Conservation (phyloP, 2,329 filamentous ascomycete genomes). For the Ceratocystis harringtonii region DNA sequence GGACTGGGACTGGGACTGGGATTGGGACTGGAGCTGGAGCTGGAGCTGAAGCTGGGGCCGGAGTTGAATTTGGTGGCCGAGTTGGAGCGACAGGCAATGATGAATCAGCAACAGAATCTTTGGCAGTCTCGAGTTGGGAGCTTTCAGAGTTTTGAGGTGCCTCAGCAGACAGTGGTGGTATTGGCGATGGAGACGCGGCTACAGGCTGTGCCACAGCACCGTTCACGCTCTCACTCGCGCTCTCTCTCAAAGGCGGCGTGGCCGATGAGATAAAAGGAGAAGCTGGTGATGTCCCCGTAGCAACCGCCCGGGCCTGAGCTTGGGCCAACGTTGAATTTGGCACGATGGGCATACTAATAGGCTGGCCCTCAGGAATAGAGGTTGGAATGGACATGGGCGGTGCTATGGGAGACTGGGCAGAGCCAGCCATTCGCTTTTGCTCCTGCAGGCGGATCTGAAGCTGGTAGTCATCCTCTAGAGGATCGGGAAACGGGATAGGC, state of each 20-base stretch:
- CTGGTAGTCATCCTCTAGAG: constrained; percentile 38
- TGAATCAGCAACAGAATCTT: neutral
- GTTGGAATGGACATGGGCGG: constrained; percentile 14
- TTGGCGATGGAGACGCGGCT: neutral
- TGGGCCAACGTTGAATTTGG: constrained; percentile 13
- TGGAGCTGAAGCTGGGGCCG: neutral
- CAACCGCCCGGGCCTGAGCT: constrained; percentile 7
- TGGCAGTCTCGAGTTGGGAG: neutral
- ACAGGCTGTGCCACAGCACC: neutral
- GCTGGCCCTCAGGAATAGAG: constrained; percentile 13
- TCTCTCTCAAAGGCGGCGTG: neutral
- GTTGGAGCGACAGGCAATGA: neutral
- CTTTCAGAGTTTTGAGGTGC: neutral
- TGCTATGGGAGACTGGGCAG: constrained; percentile 18
- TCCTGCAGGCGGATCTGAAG: neutral
- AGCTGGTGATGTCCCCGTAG: neutral
- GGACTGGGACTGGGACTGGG: neutral
- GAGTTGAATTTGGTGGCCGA: neutral
- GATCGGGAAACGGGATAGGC: constrained; percentile 40
- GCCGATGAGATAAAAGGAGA: neutral
- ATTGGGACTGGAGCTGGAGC: too few species aligned
- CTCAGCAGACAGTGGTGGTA: constrained; percentile 3
- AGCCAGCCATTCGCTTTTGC: constrained; percentile 19
- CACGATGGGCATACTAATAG: constrained; percentile 14
- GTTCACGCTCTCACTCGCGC: neutral